Base-by-base conservation (phyloP, 306 rosid species). In the Carpinus viminea region DNA sequence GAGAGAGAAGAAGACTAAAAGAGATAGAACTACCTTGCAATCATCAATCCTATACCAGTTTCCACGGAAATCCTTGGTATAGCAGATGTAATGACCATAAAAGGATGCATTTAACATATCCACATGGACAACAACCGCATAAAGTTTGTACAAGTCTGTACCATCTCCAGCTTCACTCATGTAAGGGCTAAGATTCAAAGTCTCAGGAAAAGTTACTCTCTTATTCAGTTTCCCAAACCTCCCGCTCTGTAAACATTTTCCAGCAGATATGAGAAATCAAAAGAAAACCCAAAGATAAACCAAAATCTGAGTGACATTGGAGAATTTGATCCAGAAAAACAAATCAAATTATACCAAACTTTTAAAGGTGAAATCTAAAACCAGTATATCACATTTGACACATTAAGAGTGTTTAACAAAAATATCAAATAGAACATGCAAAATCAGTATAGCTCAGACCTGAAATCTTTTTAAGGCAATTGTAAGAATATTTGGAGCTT, bases 381-480 rank as follows among this genome's bases (percentile, higher is more conserved):
- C 68, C 52, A 38, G 4, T 34, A 3, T 38, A 43, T 16, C 6
- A 24, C 15, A 15, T 53, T 41, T 54, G 21, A 77, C 46, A 17
- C 28, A 26, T 9, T 72, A 26, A 12, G n/a, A 80, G 83, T 76
- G 78, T 68, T 56, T 50, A 8, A 36, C 7, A 66, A 76, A 77
- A n/a, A 78, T 68, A 76, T 20, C 17, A 38, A 77, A 53, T 20
- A 56, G 65, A 12, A 79, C 5, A 24, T 52, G 75, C 38, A 53
- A 79, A 72, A 81, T 76, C 72, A 77, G 52, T 13, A 72, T 31
- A 77, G 77, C 46, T 80, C 84, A 48, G 79, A 96, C 99, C 99
- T 96, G 98, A 87, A 96, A 96, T 93, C 99, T 93, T 83, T 96
- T 96, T 57, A 96, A 87, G 81, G 99, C 98, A 79, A 96, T 84